Evolutionary conservation across 2,329 filamentous ascomycete species (phyloP), one percentile per base, ranked within the genome.

Genomic region (Emydomyces testavorans): DNA sequence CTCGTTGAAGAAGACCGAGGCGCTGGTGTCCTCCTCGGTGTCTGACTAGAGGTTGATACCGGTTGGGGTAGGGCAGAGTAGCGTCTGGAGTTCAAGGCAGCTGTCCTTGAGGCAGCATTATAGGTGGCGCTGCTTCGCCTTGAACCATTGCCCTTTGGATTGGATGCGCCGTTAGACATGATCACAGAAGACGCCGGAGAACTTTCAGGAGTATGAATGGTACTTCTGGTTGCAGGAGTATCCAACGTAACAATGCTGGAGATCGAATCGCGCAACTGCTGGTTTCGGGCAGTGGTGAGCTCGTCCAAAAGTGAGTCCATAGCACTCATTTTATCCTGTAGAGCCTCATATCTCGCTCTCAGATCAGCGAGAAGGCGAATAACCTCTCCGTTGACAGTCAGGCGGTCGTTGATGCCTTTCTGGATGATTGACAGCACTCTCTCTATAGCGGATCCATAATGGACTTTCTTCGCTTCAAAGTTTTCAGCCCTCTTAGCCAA

Each of bases 331-430:
- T 85, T 79, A 11, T 76, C 74, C 60, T 88, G 86, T 44, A 95
- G 70, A 3, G 78, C 76, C 54, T 82, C 77, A 78, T 89, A 93
- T 57, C 83, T 82, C n/a, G 79, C 74, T 59, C 87, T 82, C 70
- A 95, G 83, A 58, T 96, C 89, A 5, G 80, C 78, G 58, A 94
- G 83, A 26, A 96, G 72, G 37, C 88, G 79, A 23, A 96, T 67
- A 53, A 96, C 92, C 66, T 96, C 92, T 37, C 92, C 92, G 60
- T 98, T 96, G 48, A 96, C 87, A 0, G 92, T 96, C 42, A 95
- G 72, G n/a, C 92, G 80, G 60, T 96, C 88, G 61, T 85, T 85
- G 59, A 96, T 83, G n/a, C 92, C 92, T 61, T 87, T 90, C 57
- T 95, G 87, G 43, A 96, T 95, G 61, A 96, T 93, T 32, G 83